phyloP scores from a whole-genome alignment of 2,329 filamentous ascomycete species.

The Dothidotthia symphoricarpi region DNA sequence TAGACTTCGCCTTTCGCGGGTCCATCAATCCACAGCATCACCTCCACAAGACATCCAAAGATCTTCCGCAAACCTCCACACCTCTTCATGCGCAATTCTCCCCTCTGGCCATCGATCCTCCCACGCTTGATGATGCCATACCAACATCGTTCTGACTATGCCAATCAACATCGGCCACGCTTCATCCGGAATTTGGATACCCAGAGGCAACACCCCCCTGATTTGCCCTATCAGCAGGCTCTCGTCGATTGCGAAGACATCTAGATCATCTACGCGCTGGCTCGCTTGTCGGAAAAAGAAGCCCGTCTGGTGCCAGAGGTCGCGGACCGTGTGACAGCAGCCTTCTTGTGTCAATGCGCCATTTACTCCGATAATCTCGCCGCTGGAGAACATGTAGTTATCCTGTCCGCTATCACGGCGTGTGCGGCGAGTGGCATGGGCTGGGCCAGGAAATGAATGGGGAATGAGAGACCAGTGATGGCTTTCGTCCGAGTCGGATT shows the following conservation, averaged over 20 bases:
- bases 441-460: background rate
- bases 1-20: too few species aligned
- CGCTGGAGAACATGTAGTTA: slow-evolving; percentile 1
- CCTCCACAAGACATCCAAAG: background rate
- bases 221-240: too few species aligned
- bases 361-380: slow-evolving; percentile 5
- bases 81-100: background rate
- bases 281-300: background rate
- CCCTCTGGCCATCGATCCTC: background rate
- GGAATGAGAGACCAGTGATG: too few species aligned
- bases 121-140: background rate
- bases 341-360: slow-evolving; percentile 1
- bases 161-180: slow-evolving; percentile 2
- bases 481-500: too few species aligned
- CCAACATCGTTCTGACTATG: slow-evolving; percentile 1
- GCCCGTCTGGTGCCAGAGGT: slow-evolving; percentile 4
- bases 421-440: background rate
- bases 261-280: background rate
- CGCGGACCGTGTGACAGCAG: slow-evolving; percentile 1
- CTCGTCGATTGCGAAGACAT: too few species aligned
- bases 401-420: background rate
- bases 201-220: slow-evolving; percentile 2
- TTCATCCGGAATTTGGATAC: background rate
- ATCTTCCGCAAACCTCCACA: background rate
- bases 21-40: background rate